Evolutionary conservation across 1,139 yeast species (phyloP), one percentile per base, ranked within the genome.

Genomic region (Pichia sp.): DNA sequence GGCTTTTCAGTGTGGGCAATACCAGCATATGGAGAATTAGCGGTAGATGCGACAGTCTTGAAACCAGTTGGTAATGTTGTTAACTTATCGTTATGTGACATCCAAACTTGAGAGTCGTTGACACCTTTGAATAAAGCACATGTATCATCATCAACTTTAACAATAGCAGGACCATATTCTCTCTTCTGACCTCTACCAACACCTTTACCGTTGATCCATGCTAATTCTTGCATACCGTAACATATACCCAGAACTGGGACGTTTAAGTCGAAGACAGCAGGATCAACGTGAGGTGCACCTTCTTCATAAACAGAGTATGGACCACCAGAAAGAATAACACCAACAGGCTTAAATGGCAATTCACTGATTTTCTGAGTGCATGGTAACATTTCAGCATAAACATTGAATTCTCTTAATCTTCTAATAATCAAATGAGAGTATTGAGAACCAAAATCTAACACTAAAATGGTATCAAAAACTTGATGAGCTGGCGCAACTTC

Each of bases 221-320:
- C 98, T 55, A 91, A 71, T 68, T 93, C 98, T 72, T 91, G 99
- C 91, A 91, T 84, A 66, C 99, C 99, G 66, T 91, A 91, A 69
- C 99, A 91, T 63, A 91, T 93, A 59, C 99, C 99, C 55, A 91
- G 72, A 59, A 91, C 84, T 51, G 99, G 99, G 32, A 91, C 97
- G 45, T 77, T 75, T 59, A 91, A 77, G 58, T 89, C 77, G 71
- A 91, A 91, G 50, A 93, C 78, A 47, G 78, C 97, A 52, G 80
- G 93, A 67, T 91, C 98, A 48, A 91, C 98, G 64, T 91, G 99
- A 40, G 99, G 99, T 48, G 97, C 86, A 53, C 81, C 97, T 46
- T 77, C 81, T 44, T 84, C 96, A 63, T 89, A 91, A 42, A 91
- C 99, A 11, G 97, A 89, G 79, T 86, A 91, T 42, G 99, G 99